A percentile compares a stretch with the other conserved stretches of the same genome.
Evolutionary conservation across 441 rosid species (phyloP).

Genomic region (Adansonia rubrostipa): DNA sequence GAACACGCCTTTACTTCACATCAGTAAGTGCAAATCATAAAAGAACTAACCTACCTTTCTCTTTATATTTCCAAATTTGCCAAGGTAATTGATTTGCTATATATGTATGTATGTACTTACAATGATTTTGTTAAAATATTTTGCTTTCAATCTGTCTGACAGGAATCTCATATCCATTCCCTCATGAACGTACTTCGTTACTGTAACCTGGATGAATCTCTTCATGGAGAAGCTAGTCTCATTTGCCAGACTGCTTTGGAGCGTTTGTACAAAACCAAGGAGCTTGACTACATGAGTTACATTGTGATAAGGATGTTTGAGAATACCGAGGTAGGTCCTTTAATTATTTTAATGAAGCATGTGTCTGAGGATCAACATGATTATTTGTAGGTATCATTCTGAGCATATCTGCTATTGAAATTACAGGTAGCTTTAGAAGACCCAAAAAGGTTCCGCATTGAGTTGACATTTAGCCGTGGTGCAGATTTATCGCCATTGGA

Average conservation of each 20-base stretch:
- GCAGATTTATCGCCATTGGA: constrained; percentile 97
- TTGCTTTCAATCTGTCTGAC: constrained; percentile 27
- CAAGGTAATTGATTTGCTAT: background rate
- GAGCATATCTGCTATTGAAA: constrained; percentile 26
- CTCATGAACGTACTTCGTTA: constrained; percentile 97
- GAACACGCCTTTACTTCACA: constrained; percentile 98
- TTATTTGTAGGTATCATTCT: background rate
- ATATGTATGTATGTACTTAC: background rate
- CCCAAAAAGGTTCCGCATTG: constrained; percentile 88
- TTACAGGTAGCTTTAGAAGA: constrained; percentile 83
- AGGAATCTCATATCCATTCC: constrained; percentile 99
- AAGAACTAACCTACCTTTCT: background rate
- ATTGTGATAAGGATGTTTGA: constrained; percentile 96
- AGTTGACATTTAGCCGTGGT: constrained; percentile 97
- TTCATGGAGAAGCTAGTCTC: constrained; percentile 94
- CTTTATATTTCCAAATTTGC: background rate
- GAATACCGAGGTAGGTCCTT: constrained; percentile 70
- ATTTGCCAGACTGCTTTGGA: constrained; percentile 80
- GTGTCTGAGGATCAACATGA: background rate
- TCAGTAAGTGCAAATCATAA: constrained; percentile 65
- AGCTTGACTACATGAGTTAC: constrained; percentile 99
- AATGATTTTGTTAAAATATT: background rate
- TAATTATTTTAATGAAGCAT: background rate
- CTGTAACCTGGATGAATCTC: constrained; percentile 98
- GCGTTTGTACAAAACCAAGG: constrained; percentile 86